phyloP scores from a whole-genome alignment of 306 rosid species.

The Aeschynomene evenia region DNA sequence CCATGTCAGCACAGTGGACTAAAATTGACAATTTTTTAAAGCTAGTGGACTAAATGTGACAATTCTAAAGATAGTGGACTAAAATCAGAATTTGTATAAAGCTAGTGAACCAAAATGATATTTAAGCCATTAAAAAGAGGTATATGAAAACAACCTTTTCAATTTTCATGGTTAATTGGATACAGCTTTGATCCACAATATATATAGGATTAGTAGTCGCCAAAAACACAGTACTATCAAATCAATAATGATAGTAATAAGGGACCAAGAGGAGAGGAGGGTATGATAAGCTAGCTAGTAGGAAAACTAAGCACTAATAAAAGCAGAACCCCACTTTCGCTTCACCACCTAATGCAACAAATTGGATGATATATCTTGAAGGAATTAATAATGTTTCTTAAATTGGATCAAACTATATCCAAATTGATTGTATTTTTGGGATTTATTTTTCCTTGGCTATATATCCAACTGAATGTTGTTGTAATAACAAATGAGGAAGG shows the following conservation, averaged over 20 bases:
- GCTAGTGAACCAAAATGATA: too few relatives aligned
- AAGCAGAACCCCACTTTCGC: slow-evolving; percentile 35
- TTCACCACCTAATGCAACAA: slow-evolving; percentile 13
- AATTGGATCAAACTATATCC: not conserved
- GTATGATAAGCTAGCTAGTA: not conserved
- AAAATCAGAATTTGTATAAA: too few relatives aligned
- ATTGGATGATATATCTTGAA: not conserved
- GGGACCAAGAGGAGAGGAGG: not conserved
- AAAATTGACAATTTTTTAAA: too few relatives aligned
- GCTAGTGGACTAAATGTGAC: too few relatives aligned
- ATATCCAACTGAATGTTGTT: too few relatives aligned
- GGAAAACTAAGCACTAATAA: slow-evolving; percentile 36
- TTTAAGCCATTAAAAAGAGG: not conserved
- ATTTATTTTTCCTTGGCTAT: too few relatives aligned
- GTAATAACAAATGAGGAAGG: too few relatives aligned
- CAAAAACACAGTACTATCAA: not conserved
- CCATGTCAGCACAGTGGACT: too few relatives aligned
- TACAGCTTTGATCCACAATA: slow-evolving; percentile 39
- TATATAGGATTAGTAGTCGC: not conserved
- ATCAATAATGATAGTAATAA: slow-evolving; percentile 17
- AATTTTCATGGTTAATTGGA: slow-evolving; percentile 24
- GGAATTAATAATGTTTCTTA: not conserved
- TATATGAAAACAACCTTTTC: slow-evolving; percentile 17
- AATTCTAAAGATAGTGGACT: too few relatives aligned
- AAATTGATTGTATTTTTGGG: too few relatives aligned